Evolutionary conservation across 768 basidiomycete genomes (phyloP).

Genomic region (Amanita molliuscula): DNA sequence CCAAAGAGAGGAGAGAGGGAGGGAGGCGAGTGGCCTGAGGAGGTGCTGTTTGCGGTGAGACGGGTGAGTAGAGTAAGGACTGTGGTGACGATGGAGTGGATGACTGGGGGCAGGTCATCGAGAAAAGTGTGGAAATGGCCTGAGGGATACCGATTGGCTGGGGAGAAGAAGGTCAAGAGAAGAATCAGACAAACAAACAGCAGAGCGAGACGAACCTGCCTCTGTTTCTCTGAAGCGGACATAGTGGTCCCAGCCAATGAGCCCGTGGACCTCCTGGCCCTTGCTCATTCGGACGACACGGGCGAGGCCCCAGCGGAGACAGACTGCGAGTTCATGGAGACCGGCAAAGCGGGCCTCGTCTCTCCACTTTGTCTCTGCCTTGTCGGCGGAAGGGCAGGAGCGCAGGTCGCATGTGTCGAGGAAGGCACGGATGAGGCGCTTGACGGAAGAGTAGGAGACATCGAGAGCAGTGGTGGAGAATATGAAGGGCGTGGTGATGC

Average conservation of each 20-base stretch:
- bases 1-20: constrained; percentile 86
- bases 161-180: background rate
- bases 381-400: constrained; percentile 19
- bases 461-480: constrained; percentile 88
- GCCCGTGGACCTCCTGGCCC: constrained; percentile 68
- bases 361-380: constrained; percentile 50
- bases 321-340: constrained; percentile 85
- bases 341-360: constrained; percentile 80
- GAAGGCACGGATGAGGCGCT: constrained; percentile 72
- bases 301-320: constrained; percentile 86
- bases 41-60: constrained; percentile 73
- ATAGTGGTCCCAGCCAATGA: constrained; percentile 82
- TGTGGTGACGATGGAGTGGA: constrained; percentile 53
- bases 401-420: constrained; percentile 45
- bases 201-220: constrained; percentile 44
- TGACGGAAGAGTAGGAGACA: constrained; percentile 63
- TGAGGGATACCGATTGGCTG: constrained; percentile 58
- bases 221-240: constrained; percentile 74
- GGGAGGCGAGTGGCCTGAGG: constrained; percentile 85
- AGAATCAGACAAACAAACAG: background rate
- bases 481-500: constrained; percentile 83
- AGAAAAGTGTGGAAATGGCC: constrained; percentile 67
- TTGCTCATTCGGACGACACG: constrained; percentile 62
- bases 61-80: constrained; percentile 75
- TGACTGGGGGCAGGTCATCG: constrained; percentile 35